Percentiles rank a stretch among this genome's conserved stretches.
Evolutionary conservation across 2,329 filamentous ascomycete genomes (phyloP).

Genomic region (Penicillium sp.): DNA sequence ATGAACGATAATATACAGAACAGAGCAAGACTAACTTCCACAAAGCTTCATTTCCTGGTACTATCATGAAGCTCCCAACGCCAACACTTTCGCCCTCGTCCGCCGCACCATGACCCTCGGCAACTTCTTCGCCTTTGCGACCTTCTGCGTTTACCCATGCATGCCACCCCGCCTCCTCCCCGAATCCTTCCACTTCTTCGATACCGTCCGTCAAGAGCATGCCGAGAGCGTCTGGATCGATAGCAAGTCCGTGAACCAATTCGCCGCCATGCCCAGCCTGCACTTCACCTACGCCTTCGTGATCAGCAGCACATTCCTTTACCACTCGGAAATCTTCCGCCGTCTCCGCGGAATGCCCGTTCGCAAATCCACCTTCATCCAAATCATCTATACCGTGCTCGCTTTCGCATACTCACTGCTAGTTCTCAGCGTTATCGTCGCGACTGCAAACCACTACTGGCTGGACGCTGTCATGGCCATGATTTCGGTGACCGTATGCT

Average conservation of each 20-base stretch:
- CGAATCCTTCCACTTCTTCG: slow-evolving; percentile 65
- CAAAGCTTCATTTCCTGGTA: slow-evolving; percentile 52
- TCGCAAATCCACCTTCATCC: slow-evolving; percentile 48
- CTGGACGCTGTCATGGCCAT: slow-evolving; percentile 60
- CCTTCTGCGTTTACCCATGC: slow-evolving; percentile 68
- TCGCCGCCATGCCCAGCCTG: slow-evolving; percentile 64
- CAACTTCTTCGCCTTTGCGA: slow-evolving; percentile 65
- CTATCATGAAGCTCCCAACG: slow-evolving; percentile 43
- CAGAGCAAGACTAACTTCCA: neutral
- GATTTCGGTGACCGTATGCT: slow-evolving; percentile 55
- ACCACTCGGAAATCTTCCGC: slow-evolving; percentile 58
- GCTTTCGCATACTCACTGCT: slow-evolving; percentile 58
- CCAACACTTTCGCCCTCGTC: slow-evolving; percentile 60
- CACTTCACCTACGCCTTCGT: slow-evolving; percentile 64
- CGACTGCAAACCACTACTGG: slow-evolving; percentile 66
- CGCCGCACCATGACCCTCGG: slow-evolving; percentile 67
- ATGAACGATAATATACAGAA: slow-evolving; percentile 22
- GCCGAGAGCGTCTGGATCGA: slow-evolving; percentile 62
- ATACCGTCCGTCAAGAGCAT: slow-evolving; percentile 64
- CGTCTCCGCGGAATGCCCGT: slow-evolving; percentile 52
- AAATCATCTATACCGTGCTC: slow-evolving; percentile 52
- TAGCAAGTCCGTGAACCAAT: slow-evolving; percentile 63
- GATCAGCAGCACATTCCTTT: slow-evolving; percentile 61
- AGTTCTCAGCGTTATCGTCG: slow-evolving; percentile 60
- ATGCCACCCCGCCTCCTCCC: slow-evolving; percentile 69